These are phyloP conservation scores for Akanthomyces dipterigenus DNA, from an alignment of 2,329 filamentous ascomycete genomes.

Conservation along the genomic window DNA sequence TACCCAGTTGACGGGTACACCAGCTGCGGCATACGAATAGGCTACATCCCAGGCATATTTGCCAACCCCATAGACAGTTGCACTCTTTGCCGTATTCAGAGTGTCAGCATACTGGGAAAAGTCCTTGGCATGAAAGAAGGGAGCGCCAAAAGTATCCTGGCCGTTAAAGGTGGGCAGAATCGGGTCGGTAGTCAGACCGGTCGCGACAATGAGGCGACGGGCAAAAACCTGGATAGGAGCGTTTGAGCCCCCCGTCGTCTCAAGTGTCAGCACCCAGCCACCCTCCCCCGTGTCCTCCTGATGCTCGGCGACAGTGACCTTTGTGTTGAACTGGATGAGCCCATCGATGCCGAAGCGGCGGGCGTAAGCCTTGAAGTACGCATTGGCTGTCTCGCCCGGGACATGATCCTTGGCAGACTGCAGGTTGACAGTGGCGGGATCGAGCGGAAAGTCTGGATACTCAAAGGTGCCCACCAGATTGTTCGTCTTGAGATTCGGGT, in stretches of 20 bases:
- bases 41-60: slow-evolving; percentile 62
- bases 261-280: slow-evolving; percentile 36
- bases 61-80: slow-evolving; percentile 53
- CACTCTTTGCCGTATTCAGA: slow-evolving; percentile 33
- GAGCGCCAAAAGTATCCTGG: slow-evolving; percentile 36
- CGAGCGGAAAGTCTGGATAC: slow-evolving; percentile 68
- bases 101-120: slow-evolving; percentile 35
- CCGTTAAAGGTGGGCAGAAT: slow-evolving; percentile 40
- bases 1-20: slow-evolving; percentile 52
- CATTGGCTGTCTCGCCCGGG: slow-evolving; percentile 37
- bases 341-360: slow-evolving; percentile 34
- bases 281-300: slow-evolving; percentile 21
- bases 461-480: slow-evolving; percentile 69
- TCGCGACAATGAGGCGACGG: slow-evolving; percentile 46
- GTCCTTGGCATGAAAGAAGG: slow-evolving; percentile 44
- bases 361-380: slow-evolving; percentile 41
- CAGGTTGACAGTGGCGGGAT: slow-evolving; percentile 42
- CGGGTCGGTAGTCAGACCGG: slow-evolving; percentile 45
- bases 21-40: slow-evolving; percentile 51
- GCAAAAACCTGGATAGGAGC: slow-evolving; percentile 27
- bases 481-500: slow-evolving; percentile 65
- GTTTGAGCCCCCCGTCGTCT: slow-evolving; percentile 10
- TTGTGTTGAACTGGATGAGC: slow-evolving; percentile 33
- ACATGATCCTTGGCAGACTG: slow-evolving; percentile 38
- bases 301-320: slow-evolving; percentile 37